A percentile compares a stretch with the other conserved stretches of the same genome.
Evolutionary conservation across 169 alveolate species (phyloP).

Genomic region (Theileria orientalis): DNA sequence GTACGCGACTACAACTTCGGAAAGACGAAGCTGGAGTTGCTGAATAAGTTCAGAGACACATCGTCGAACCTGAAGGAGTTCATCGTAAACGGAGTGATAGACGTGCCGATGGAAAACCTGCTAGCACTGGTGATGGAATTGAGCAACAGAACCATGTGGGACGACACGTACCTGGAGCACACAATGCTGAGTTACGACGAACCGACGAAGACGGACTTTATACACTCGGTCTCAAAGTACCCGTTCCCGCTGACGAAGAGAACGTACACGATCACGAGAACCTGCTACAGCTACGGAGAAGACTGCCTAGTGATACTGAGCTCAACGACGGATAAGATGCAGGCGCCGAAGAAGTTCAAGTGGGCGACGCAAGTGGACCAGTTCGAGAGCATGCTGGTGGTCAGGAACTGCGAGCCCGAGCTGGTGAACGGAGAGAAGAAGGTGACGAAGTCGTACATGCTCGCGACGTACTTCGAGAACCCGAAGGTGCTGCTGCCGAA

Average conservation of each 20-base stretch:
- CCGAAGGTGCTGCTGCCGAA: conserved; percentile 63
- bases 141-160: conserved; percentile 47
- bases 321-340: conserved; percentile 26
- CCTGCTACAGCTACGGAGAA: conserved; percentile 37
- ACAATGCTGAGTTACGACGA: not conserved
- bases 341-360: conserved; percentile 1
- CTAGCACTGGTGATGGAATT: conserved; percentile 34
- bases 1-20: conserved; percentile 52
- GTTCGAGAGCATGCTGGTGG: conserved; percentile 51
- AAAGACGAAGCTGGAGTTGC: conserved; percentile 13
- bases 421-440: conserved; percentile 1
- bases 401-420: conserved; percentile 32
- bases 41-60: conserved; percentile 17
- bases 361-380: conserved; percentile 65
- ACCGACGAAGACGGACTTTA: conserved; percentile 30
- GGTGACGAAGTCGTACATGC: conserved; percentile 29
- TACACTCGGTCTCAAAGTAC: conserved; percentile 54
- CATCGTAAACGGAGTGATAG: conserved; percentile 47
- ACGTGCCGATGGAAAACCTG: conserved; percentile 57
- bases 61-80: conserved; percentile 46
- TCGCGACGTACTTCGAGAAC: conserved; percentile 55
- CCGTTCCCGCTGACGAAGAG: conserved; percentile 65
- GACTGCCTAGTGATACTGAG: conserved; percentile 29
- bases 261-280: conserved; percentile 42
- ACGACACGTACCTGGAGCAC: conserved; percentile 64